These are phyloP conservation scores for Piloderma croceum DNA, from an alignment of 768 basidiomycete species.

Conservation along the genomic window DNA sequence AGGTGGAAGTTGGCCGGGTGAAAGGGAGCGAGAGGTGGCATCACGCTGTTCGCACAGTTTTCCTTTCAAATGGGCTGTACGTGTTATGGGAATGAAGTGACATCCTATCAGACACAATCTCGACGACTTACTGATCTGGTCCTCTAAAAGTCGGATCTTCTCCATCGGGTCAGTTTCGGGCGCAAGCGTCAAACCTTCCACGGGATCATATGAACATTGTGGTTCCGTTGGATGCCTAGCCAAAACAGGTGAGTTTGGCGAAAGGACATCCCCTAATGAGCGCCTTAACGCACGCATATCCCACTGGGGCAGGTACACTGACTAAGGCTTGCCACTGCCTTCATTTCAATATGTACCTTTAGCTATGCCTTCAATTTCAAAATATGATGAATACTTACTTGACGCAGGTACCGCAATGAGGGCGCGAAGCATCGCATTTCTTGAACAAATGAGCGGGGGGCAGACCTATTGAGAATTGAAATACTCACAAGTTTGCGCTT, in stretches of 20 bases:
- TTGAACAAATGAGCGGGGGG: conserved; percentile 24
- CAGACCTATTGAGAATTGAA: not conserved
- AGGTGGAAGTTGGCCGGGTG: conserved; percentile 23
- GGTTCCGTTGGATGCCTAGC: conserved; percentile 79
- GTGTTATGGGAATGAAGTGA: not conserved
- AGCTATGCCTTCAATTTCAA: not conserved
- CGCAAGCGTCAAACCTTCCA: conserved; percentile 73
- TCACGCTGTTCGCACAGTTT: conserved; percentile 51
- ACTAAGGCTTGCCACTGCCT: conserved; percentile 80
- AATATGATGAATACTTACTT: conserved; percentile 48
- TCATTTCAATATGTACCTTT: conserved; percentile 11
- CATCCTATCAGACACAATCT: not conserved
- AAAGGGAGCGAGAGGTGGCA: conserved; percentile 32
- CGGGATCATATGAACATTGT: conserved; percentile 80
- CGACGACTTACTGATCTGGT: conserved; percentile 58
- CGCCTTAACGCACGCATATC: conserved; percentile 64
- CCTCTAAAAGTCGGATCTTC: conserved; percentile 71
- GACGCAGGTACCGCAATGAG: conserved; percentile 80
- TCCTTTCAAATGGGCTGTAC: conserved; percentile 55
- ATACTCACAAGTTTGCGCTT: conserved; percentile 73
- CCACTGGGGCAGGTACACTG: conserved; percentile 79
- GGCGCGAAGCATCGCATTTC: conserved; percentile 88
- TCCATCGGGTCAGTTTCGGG: conserved; percentile 76
- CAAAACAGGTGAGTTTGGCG: conserved; percentile 10
- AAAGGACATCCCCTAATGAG: conserved; percentile 1